Evolutionary conservation across 1,284 basidiomycete genomes (phyloP).

Genomic region (Ustilago hordei): DNA sequence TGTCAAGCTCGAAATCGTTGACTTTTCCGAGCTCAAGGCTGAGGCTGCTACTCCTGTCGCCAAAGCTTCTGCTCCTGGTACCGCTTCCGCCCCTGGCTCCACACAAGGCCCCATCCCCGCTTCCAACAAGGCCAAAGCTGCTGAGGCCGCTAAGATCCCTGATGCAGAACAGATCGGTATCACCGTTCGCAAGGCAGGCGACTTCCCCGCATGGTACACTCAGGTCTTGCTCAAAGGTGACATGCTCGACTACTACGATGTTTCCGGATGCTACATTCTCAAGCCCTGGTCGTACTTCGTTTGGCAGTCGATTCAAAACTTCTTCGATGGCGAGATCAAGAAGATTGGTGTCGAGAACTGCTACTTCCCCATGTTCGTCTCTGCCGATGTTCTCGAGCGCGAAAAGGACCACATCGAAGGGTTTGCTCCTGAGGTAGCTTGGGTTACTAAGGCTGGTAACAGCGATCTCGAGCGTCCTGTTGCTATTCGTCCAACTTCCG

Average conservation of each 20-base stretch:
- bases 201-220: conserved; percentile 69
- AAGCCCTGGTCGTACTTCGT: conserved; percentile 97
- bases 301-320: conserved; percentile 91
- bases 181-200: conserved; percentile 67
- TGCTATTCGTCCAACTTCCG: conserved; percentile 96
- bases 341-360: conserved; percentile 95
- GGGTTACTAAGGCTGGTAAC: conserved; percentile 94
- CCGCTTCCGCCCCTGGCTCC: conserved; percentile 40
- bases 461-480: conserved; percentile 97
- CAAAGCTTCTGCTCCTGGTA: conserved; percentile 38
- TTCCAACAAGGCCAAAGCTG: conserved; percentile 45
- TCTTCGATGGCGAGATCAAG: conserved; percentile 77
- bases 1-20: conserved; percentile 60
- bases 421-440: conserved; percentile 99
- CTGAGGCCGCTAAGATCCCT: conserved; percentile 61
- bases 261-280: conserved; percentile 98
- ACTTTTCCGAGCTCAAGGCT: conserved; percentile 57
- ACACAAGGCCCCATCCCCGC: conserved; percentile 47
- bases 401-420: conserved; percentile 99
- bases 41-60: conserved; percentile 49
- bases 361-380: conserved; percentile 99
- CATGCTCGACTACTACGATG: conserved; percentile 99
- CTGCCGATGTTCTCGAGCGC: conserved; percentile 87
- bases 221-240: conserved; percentile 97
- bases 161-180: conserved; percentile 69